Percentiles rank a stretch among this genome's conserved stretches.
These are phyloP conservation scores for Acidomyces sp. DNA, from an alignment of 495 filamentous ascomycete genomes.

Conservation along the genomic window DNA sequence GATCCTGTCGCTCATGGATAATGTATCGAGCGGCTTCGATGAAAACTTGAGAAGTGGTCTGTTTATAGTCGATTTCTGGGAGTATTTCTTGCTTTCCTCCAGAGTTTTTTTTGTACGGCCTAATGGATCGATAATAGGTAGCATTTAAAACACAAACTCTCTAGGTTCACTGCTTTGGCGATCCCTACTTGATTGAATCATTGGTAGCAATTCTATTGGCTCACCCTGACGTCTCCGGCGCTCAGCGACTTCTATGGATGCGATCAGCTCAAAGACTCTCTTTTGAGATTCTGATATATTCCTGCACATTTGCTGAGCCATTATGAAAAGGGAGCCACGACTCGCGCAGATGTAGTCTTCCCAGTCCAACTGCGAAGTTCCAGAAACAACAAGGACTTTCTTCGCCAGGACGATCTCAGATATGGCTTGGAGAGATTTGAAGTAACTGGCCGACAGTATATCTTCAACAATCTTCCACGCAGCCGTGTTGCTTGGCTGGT, in stretches of 20 bases:
- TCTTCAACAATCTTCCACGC: not conserved
- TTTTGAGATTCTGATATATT: not conserved
- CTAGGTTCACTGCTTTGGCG: not conserved
- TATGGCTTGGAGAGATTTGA: not conserved
- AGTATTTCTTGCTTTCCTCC: not conserved
- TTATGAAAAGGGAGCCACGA: not conserved
- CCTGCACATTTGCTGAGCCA: not conserved
- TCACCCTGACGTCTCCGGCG: not conserved
- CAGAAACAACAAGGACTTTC: not conserved
- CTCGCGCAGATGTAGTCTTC: not conserved
- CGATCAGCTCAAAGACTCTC: not conserved
- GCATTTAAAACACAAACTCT: conserved; percentile 1
- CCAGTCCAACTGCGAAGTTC: not conserved
- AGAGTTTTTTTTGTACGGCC: not conserved
- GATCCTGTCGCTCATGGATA: not conserved
- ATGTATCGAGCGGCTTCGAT: not conserved
- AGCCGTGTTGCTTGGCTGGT: not conserved
- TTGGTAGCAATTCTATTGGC: not conserved
- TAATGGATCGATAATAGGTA: not conserved
- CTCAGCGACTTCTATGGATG: not conserved
- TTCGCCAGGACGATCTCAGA: not conserved
- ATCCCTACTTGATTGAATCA: not conserved
- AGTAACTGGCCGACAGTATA: not conserved
- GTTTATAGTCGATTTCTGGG: not conserved
- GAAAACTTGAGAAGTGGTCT: not conserved